Percentiles rank a stretch among this genome's conserved stretches.
Conservation (phyloP, 257 asterid genomes). For the Knoxia roxburghii region DNA sequence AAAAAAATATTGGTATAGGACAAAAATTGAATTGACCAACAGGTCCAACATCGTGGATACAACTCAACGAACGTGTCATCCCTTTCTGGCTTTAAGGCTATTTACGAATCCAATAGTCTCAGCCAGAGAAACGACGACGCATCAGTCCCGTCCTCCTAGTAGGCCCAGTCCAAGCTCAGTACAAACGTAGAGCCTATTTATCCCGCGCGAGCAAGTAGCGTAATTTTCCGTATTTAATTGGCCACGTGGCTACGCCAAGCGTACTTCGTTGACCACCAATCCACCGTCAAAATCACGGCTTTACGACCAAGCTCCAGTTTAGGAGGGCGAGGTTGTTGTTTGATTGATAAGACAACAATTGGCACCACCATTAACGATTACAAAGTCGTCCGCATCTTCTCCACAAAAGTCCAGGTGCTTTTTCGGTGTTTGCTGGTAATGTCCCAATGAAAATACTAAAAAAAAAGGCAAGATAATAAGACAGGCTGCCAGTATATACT, state of each 20-base stretch:
- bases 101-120: too few species aligned
- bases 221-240: not conserved
- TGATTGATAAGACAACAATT: too few species aligned
- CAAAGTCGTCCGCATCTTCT: not conserved
- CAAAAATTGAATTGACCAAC: too few species aligned
- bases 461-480: too few species aligned
- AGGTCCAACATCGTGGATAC: slow-evolving; percentile 6
- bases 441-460: not conserved
- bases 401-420: not conserved
- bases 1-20: too few species aligned
- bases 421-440: not conserved
- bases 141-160: not conserved
- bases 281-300: not conserved
- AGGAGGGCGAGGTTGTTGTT: too few species aligned
- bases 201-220: too few species aligned
- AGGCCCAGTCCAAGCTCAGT: too few species aligned
- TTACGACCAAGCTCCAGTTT: not conserved
- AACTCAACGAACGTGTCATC: not conserved
- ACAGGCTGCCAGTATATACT: too few species aligned
- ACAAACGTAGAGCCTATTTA: too few species aligned
- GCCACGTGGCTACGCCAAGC: not conserved
- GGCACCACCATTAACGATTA: not conserved
- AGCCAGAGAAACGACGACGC: too few species aligned
- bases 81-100: too few species aligned
- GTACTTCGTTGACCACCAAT: not conserved